These are phyloP conservation scores for Melaleuca quinquenervia DNA, from an alignment of 345 rosid species.

Conservation along the genomic window DNA sequence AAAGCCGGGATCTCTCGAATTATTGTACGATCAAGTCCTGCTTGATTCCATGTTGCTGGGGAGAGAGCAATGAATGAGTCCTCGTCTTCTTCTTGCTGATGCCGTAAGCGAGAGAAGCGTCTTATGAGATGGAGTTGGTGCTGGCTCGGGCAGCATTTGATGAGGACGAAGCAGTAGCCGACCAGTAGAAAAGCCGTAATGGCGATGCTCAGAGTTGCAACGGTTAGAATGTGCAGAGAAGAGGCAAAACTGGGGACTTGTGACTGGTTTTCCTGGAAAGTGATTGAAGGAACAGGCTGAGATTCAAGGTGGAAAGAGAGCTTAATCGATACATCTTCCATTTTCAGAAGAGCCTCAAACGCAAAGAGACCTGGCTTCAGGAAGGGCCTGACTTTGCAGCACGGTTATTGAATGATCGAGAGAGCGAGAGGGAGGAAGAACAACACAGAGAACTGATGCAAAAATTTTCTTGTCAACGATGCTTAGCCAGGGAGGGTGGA, in stretches of 20 bases:
- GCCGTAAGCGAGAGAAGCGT: constrained; percentile 8
- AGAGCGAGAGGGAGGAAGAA: not conserved
- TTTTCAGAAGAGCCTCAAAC: not conserved
- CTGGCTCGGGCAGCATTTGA: constrained; percentile 35
- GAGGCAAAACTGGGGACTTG: constrained; percentile 15
- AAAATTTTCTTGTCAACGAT: not conserved
- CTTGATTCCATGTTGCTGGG: constrained; percentile 39
- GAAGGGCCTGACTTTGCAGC: not conserved
- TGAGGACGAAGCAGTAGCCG: constrained; percentile 25
- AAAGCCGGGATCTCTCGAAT: constrained; percentile 43
- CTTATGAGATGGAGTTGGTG: constrained; percentile 19
- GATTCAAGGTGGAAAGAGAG: not conserved
- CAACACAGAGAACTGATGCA: not conserved
- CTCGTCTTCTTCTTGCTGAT: constrained; percentile 15
- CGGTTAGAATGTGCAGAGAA: constrained; percentile 27
- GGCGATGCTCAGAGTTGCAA: constrained; percentile 23
- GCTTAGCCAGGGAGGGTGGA: not conserved
- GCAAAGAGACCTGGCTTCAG: not conserved
- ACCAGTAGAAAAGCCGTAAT: constrained; percentile 32
- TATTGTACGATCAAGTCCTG: constrained; percentile 32
- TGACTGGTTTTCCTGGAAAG: constrained; percentile 1
- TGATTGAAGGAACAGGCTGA: constrained; percentile 7
- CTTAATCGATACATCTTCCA: not conserved
- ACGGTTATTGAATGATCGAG: not conserved
- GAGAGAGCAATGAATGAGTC: constrained; percentile 44